These are phyloP conservation scores for Aphanocladium album DNA, from an alignment of 2,329 filamentous ascomycete genomes.

Conservation along the genomic window DNA sequence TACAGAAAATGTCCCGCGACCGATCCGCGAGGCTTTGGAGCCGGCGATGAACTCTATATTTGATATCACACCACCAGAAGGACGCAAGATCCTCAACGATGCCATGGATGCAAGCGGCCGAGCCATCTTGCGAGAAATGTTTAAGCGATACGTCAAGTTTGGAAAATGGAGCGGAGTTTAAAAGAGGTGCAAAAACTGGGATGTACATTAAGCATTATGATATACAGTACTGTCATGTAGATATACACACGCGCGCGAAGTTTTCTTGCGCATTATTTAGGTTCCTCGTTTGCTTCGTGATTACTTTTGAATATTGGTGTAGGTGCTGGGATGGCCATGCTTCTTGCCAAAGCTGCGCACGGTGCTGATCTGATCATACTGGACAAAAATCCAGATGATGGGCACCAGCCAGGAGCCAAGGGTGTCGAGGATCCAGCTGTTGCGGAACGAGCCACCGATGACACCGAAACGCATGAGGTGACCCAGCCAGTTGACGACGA, in stretches of 20 bases:
- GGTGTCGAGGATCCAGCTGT: slow-evolving; percentile 57
- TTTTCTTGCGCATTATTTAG: neutral
- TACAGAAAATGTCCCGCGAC: slow-evolving; percentile 45
- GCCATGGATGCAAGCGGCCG: slow-evolving; percentile 54
- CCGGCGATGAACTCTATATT: slow-evolving; percentile 55
- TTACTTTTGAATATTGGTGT: slow-evolving; percentile 26
- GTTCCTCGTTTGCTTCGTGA: slow-evolving; percentile 19
- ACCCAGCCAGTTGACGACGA: slow-evolving; percentile 71
- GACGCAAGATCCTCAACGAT: slow-evolving; percentile 53
- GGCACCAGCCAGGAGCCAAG: slow-evolving; percentile 49
- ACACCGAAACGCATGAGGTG: slow-evolving; percentile 62
- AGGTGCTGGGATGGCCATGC: slow-evolving; percentile 53
- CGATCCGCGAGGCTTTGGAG: slow-evolving; percentile 51
- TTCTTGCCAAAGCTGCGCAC: slow-evolving; percentile 52
- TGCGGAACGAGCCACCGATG: slow-evolving; percentile 51
- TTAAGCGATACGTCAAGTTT: slow-evolving; percentile 55
- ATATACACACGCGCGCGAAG: slow-evolving; percentile 4
- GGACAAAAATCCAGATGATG: slow-evolving; percentile 54
- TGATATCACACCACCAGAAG: slow-evolving; percentile 51
- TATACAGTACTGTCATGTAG: slow-evolving; percentile 3
- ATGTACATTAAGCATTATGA: slow-evolving; percentile 11
- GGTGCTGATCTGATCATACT: slow-evolving; percentile 51
- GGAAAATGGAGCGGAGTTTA: slow-evolving; percentile 60
- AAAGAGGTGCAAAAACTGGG: slow-evolving; percentile 13
- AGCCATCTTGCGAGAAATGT: slow-evolving; percentile 54